Evolutionary conservation across 805 yeast genomes (phyloP).

Genomic region (Pichia paraexigua): DNA sequence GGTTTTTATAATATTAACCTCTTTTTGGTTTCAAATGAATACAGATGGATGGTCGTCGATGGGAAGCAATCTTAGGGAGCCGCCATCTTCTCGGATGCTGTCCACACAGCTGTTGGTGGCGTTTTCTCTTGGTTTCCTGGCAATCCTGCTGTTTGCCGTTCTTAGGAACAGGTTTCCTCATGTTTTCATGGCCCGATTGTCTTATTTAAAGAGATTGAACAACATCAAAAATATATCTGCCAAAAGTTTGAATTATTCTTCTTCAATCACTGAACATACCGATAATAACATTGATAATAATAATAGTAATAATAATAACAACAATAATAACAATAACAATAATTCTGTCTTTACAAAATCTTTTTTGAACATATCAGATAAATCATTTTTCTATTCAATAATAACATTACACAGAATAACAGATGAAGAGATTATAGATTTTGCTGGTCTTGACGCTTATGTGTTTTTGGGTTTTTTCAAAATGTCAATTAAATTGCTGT

Average conservation of each 20-base stretch:
- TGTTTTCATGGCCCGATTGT: constrained; percentile 73
- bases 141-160: constrained; percentile 61
- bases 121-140: constrained; percentile 53
- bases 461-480: constrained; percentile 88
- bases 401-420: constrained; percentile 45
- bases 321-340: background rate
- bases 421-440: constrained; percentile 73
- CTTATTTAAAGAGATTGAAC: constrained; percentile 27
- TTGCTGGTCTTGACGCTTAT: constrained; percentile 91
- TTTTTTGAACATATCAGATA: constrained; percentile 1
- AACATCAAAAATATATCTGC: background rate
- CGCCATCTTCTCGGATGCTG: constrained; percentile 45
- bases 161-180: constrained; percentile 70
- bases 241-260: background rate
- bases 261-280: background rate
- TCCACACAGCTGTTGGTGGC: constrained; percentile 75
- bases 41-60: background rate
- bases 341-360: background rate
- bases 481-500: constrained; percentile 68
- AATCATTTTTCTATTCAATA: constrained; percentile 1
- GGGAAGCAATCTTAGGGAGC: constrained; percentile 22
- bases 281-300: background rate
- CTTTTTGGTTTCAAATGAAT: background rate
- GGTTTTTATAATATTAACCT: too few species aligned
- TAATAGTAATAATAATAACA: background rate